phyloP scores from a whole-genome alignment of 495 filamentous ascomycete genomes.

The Rhizodiscina lignyota region DNA sequence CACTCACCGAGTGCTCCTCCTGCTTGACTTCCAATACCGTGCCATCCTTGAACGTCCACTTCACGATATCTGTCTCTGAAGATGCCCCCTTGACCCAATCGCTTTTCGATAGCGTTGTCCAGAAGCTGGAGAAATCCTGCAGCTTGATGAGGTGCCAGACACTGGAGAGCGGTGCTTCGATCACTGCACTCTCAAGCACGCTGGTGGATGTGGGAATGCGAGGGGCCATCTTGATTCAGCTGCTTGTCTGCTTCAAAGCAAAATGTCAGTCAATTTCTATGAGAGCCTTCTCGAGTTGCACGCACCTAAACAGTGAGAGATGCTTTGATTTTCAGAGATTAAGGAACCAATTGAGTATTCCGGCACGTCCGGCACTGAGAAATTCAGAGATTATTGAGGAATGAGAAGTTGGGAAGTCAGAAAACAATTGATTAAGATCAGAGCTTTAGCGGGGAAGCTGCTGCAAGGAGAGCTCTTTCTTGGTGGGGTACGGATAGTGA shows the following conservation, averaged over 20 bases:
- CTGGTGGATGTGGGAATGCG: conserved; percentile 45
- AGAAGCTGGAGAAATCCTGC: conserved; percentile 41
- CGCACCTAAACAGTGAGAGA: too few species aligned
- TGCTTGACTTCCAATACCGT: conserved; percentile 48
- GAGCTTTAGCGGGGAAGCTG: too few species aligned
- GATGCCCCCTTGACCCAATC: conserved; percentile 39
- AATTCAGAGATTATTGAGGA: too few species aligned
- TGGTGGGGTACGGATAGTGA: too few species aligned
- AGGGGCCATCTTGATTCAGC: conserved; percentile 16
- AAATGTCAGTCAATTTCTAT: too few species aligned
- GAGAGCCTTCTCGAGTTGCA: too few species aligned
- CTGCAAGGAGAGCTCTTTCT: too few species aligned
- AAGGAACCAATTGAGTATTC: too few species aligned
- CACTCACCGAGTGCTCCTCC: conserved; percentile 47
- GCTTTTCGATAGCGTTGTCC: conserved; percentile 35
- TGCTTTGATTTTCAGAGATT: too few species aligned
- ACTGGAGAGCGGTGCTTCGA: conserved; percentile 38
- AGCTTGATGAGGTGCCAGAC: conserved; percentile 59
- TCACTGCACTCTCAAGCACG: conserved; percentile 46
- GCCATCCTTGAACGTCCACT: conserved; percentile 50
- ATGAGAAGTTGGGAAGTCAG: too few species aligned
- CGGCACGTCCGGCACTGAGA: too few species aligned
- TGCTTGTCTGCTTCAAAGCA: conserved; percentile 5
- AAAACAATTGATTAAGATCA: too few species aligned
- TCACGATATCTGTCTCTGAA: conserved; percentile 43